phyloP scores from a whole-genome alignment of 2,329 filamentous ascomycete species.

The Diaporthe vexans region DNA sequence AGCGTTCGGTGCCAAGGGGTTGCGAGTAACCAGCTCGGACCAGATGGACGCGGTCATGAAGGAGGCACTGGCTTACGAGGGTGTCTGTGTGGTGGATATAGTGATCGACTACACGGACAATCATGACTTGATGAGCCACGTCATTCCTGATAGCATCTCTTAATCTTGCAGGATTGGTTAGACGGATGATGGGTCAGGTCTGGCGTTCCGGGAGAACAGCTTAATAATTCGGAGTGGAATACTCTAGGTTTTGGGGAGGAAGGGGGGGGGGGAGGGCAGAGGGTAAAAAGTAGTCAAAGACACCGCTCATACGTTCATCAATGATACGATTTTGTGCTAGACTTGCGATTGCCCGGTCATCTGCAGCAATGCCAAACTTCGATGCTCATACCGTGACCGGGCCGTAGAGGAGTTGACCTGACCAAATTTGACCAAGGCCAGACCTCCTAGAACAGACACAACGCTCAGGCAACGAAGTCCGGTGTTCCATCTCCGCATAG shows the following conservation, averaged over 20 bases:
- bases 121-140: slow-evolving; percentile 55
- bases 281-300: neutral
- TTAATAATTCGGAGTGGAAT: neutral
- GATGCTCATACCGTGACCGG: neutral
- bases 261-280: no score
- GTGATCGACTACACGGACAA: slow-evolving; percentile 60
- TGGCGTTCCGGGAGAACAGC: neutral
- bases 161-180: slow-evolving; percentile 26
- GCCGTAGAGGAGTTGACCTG: neutral
- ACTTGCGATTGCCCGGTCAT: neutral
- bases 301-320: neutral
- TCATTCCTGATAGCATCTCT: slow-evolving; percentile 50
- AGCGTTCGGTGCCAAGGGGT: slow-evolving; percentile 60
- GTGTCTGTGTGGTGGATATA: slow-evolving; percentile 61
- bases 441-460: no score
- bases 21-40: slow-evolving; percentile 54
- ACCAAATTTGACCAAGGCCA: no score
- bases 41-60: slow-evolving; percentile 59
- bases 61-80: slow-evolving; percentile 57
- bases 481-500: neutral
- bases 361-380: neutral
- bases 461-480: no score
- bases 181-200: no score
- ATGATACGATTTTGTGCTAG: neutral
- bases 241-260: neutral